Conservation (phyloP, 73 alveolate species). For the Paramecium biaurelia region DNA sequence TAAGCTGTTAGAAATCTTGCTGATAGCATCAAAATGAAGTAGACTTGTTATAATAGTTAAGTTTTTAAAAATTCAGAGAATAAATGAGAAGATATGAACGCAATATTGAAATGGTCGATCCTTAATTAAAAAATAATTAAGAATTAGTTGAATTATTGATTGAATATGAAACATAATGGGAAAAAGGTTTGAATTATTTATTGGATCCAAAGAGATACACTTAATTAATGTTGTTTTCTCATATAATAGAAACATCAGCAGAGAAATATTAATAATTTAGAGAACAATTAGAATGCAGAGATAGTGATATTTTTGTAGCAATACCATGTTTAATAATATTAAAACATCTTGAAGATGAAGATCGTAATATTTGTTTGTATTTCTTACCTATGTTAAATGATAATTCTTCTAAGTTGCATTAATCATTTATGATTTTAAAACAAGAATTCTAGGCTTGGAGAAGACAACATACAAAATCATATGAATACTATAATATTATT, state of each 20-base stretch:
- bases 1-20: constrained; percentile 88
- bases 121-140: constrained; percentile 89
- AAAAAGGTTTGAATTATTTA: constrained; percentile 65
- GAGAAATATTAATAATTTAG: constrained; percentile 69
- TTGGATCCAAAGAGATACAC: constrained; percentile 64
- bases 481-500: constrained; percentile 63
- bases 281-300: constrained; percentile 72
- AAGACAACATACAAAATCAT: constrained; percentile 37
- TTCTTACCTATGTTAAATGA: constrained; percentile 75
- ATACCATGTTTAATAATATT: constrained; percentile 76
- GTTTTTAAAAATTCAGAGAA: constrained; percentile 59
- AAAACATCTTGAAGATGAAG: constrained; percentile 75
- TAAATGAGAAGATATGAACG: constrained; percentile 86
- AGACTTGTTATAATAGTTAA: not conserved
- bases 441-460: constrained; percentile 58
- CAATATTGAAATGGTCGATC: constrained; percentile 96
- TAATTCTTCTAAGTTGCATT: constrained; percentile 62
- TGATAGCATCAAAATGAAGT: constrained; percentile 74
- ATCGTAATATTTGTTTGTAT: constrained; percentile 68
- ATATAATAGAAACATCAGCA: constrained; percentile 75
- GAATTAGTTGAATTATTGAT: constrained; percentile 89
- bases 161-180: constrained; percentile 90
- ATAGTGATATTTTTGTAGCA: constrained; percentile 74
- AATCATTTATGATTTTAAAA: constrained; percentile 36
- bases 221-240: constrained; percentile 63